Conservation (phyloP, 352 stramenopile genomes). For the Blastocystis sp. region DNA sequence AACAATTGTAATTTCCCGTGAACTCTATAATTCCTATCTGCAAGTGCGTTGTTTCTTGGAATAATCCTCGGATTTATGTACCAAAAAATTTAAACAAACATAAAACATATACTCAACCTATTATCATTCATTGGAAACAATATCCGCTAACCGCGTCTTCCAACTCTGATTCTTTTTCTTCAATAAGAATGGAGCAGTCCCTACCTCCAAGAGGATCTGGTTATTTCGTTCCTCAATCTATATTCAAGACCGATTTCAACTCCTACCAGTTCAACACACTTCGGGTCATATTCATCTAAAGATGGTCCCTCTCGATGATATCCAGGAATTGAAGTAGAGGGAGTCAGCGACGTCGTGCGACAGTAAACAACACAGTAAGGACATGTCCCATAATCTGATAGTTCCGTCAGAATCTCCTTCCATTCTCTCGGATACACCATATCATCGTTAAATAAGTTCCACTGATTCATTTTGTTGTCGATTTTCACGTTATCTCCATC, state of each 20-base stretch:
- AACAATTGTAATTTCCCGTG: too few relatives aligned
- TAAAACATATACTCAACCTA: too few relatives aligned
- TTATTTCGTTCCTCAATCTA: slow-evolving; percentile 29
- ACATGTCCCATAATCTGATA: slow-evolving; percentile 24
- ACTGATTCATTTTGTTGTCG: slow-evolving; percentile 21
- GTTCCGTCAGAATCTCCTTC: slow-evolving; percentile 8
- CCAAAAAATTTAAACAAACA: too few relatives aligned
- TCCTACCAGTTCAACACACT: neutral
- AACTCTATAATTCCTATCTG: too few relatives aligned
- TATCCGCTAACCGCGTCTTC: neutral
- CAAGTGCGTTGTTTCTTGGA: too few relatives aligned
- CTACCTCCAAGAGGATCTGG: slow-evolving; percentile 13
- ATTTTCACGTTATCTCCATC: neutral
- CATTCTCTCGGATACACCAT: neutral
- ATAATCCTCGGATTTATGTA: too few relatives aligned
- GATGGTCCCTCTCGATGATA: neutral
- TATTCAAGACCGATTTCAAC: neutral
- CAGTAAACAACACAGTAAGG: slow-evolving; percentile 17
- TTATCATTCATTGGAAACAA: neutral
- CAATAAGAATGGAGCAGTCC: neutral
- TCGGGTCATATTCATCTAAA: neutral
- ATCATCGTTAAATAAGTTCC: slow-evolving; percentile 48
- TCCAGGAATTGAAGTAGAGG: neutral
- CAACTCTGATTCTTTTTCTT: neutral
- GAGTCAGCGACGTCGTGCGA: neutral